Evolutionary conservation across 2,329 filamentous ascomycete species (phyloP).

Genomic region (Sporothrix euskadiensis): DNA sequence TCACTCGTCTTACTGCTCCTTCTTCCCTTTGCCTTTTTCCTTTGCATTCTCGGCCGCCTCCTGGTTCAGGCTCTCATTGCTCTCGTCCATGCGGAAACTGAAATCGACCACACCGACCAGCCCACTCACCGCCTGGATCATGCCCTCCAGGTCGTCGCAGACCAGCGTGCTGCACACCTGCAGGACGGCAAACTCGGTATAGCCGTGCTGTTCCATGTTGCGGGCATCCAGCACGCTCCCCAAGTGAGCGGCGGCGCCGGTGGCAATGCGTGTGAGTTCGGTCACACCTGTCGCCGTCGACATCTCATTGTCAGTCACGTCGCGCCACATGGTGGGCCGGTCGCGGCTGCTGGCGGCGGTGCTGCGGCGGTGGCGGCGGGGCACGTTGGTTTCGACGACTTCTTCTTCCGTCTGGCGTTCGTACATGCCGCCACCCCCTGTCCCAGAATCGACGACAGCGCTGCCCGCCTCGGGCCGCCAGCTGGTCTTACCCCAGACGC

Average conservation of each 20-base stretch:
- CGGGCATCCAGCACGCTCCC: slow-evolving; percentile 59
- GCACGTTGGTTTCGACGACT: background rate
- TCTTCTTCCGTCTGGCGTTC: slow-evolving; percentile 15
- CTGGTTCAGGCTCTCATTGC: slow-evolving; percentile 19
- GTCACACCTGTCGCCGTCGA: slow-evolving; percentile 28
- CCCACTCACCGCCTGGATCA: slow-evolving; percentile 62
- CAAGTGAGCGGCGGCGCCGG: background rate
- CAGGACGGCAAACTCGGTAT: slow-evolving; percentile 72
- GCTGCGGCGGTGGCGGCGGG: background rate
- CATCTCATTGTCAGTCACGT: slow-evolving; percentile 17
- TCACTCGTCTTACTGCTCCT: slow-evolving; percentile 21
- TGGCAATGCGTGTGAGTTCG: slow-evolving; percentile 25
- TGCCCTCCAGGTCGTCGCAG: slow-evolving; percentile 64
- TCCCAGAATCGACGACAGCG: background rate
- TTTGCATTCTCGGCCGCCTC: background rate
- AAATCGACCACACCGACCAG: slow-evolving; percentile 77
- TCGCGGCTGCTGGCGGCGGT: slow-evolving; percentile 2
- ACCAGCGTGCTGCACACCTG: slow-evolving; percentile 71
- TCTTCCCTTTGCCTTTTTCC: slow-evolving; percentile 34
- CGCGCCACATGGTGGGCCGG: slow-evolving; percentile 25
- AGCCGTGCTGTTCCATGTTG: slow-evolving; percentile 70
- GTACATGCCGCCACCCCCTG: slow-evolving; percentile 3
- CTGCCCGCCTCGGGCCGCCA: slow-evolving; percentile 15
- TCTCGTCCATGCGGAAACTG: slow-evolving; percentile 56
- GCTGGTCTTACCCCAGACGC: slow-evolving; percentile 24